Base-by-base conservation (phyloP, 1,139 yeast species). In the Yarrowia galli region DNA sequence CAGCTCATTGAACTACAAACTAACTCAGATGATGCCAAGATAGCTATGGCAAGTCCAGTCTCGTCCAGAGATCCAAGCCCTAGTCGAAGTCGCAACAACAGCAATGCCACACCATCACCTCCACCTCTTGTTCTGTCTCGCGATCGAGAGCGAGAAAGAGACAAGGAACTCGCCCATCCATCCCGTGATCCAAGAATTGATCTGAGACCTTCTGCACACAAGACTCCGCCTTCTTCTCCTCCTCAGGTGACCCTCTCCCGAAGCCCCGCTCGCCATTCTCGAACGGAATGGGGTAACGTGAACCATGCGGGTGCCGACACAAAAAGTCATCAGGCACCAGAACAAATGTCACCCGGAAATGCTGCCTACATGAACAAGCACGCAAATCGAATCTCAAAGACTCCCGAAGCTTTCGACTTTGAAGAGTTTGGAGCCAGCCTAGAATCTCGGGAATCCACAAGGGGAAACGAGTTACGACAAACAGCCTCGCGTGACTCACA, bases 371-470 rank as follows among this genome's bases (percentile, higher is more conserved):
- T 56, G 63, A 56, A 56, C 23, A 40, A 32, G 15, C 63, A 42
- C 18, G 35, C 63, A 2, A 56, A 56, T 5, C 63, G 63, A 12
- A 25, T 56, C 10, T 56, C 63, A 23, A 56, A 42, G n/a, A 40
- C 48, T n/a, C 63, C 46, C 5, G 63, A 56, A 15, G 48, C 63
- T 3, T 56, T 56, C 16, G 63, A 56, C n/a, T 56, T 56, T 15
- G 63, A 56, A 18, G 63, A 40, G 38, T 56, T 56, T 40, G 63
- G 63, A 28, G 63, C 48, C 13, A n/a, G 38, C 25, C 28, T 56
- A 0, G 63, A 56, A 2, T 56, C 63, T 13, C 49, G 63, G 15
- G 63, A 56, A 28, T 2, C 25, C 3, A 56, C 63, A 12, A 32
- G 63, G 18, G 63, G 63, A 13, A 28, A 28, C n/a, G 48, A 56